These are phyloP conservation scores for Pseudocercospora crystallina DNA, from an alignment of 2,329 filamentous ascomycete genomes.

Conservation along the genomic window DNA sequence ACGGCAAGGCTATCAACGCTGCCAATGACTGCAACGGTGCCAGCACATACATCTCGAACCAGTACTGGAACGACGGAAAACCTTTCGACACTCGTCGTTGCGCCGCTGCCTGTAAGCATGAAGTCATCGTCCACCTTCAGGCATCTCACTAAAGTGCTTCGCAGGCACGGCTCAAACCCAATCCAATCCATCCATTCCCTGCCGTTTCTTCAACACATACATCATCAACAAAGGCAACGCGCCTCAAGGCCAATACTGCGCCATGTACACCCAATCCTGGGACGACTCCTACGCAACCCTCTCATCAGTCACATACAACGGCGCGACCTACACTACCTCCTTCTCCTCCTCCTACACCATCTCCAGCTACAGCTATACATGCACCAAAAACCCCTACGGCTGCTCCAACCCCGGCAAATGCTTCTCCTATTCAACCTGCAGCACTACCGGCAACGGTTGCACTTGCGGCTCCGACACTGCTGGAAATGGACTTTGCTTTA, in stretches of 20 bases:
- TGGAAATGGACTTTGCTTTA: neutral
- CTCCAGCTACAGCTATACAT: conserved; percentile 7
- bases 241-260: conserved; percentile 16
- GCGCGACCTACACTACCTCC: conserved; percentile 4
- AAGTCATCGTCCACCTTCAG: conserved; percentile 7
- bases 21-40: conserved; percentile 28
- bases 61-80: conserved; percentile 29
- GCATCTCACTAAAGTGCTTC: no score
- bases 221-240: conserved; percentile 23
- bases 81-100: conserved; percentile 36
- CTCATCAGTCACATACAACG: neutral
- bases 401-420: conserved; percentile 4
- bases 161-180: conserved; percentile 7
- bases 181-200: conserved; percentile 1
- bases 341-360: conserved; percentile 12
- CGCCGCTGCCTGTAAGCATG: no score
- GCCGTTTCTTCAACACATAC: conserved; percentile 26
- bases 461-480: conserved; percentile 5
- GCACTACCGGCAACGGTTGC: conserved; percentile 4
- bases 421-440: conserved; percentile 3
- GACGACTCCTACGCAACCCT: conserved; percentile 8
- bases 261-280: conserved; percentile 25
- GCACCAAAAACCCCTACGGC: conserved; percentile 3
- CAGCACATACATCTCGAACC: conserved; percentile 31
- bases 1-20: conserved; percentile 29